A percentile compares a stretch with the other conserved stretches of the same genome.
Conservation (phyloP, 202 grass and related monocot species). For the Carex sylvatica region DNA sequence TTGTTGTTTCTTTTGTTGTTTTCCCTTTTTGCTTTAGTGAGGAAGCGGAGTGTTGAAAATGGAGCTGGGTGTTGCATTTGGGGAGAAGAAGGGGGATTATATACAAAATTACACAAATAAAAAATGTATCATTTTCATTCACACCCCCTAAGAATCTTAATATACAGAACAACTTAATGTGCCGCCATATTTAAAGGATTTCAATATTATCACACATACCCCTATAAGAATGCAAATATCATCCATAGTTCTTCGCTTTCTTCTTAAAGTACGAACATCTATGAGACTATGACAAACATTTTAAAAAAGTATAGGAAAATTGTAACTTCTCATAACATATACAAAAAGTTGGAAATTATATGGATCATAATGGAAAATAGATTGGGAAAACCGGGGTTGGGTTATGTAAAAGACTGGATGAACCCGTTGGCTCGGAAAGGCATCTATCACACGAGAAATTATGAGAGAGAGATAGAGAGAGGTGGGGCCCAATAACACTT, state of each 20-base stretch:
- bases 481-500: not conserved
- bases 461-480: not conserved
- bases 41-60: not conserved
- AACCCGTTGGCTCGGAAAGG: not conserved
- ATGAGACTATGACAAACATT: no score
- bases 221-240: not conserved
- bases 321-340: not conserved
- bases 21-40: not conserved
- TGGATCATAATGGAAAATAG: not conserved
- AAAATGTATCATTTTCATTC: not conserved
- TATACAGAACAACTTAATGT: not conserved
- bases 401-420: not conserved
- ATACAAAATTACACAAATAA: slow-evolving; percentile 4
- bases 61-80: not conserved
- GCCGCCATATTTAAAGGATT: not conserved
- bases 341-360: not conserved
- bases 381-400: not conserved
- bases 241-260: not conserved
- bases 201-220: not conserved
- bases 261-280: no score
- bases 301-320: no score
- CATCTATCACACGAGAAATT: slow-evolving; percentile 2
- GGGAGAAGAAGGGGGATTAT: not conserved
- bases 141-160: not conserved
- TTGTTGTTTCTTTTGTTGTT: not conserved